phyloP scores from a whole-genome alignment of 116 monocot genomes.

The Cymodocea nodosa region DNA sequence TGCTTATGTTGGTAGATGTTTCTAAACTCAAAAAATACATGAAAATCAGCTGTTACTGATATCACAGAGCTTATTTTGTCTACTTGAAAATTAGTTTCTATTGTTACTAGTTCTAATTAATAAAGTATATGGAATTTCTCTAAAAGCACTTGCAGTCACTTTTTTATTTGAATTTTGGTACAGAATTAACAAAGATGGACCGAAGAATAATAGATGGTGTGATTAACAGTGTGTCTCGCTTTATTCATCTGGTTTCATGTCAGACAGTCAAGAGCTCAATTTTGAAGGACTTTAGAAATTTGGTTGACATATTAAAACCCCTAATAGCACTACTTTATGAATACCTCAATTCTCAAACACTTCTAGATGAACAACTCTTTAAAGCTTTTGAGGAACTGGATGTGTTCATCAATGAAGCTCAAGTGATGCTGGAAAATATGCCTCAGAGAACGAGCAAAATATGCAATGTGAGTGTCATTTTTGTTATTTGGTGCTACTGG shows the following conservation, averaged over 20 bases:
- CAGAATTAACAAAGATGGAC: constrained; percentile 24
- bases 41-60: too few relatives aligned
- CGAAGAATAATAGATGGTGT: constrained; percentile 26
- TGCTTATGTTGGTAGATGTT: too few relatives aligned
- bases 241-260: constrained; percentile 50
- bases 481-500: background rate
- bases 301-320: constrained; percentile 42
- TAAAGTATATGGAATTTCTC: too few relatives aligned
- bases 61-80: too few relatives aligned
- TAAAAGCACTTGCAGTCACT: too few relatives aligned
- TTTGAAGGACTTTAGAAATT: constrained; percentile 38
- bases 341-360: constrained; percentile 24
- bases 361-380: constrained; percentile 23
- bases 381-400: constrained; percentile 47
- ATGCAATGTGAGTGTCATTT: constrained; percentile 35
- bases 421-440: constrained; percentile 50
- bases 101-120: too few relatives aligned
- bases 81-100: too few relatives aligned
- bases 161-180: background rate
- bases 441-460: constrained; percentile 47
- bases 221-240: constrained; percentile 62
- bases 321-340: constrained; percentile 64
- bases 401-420: constrained; percentile 34
- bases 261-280: constrained; percentile 21
- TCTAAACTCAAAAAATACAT: too few relatives aligned